Base-by-base conservation (phyloP, 1,284 basidiomycete species). In the Athelia sp. region DNA sequence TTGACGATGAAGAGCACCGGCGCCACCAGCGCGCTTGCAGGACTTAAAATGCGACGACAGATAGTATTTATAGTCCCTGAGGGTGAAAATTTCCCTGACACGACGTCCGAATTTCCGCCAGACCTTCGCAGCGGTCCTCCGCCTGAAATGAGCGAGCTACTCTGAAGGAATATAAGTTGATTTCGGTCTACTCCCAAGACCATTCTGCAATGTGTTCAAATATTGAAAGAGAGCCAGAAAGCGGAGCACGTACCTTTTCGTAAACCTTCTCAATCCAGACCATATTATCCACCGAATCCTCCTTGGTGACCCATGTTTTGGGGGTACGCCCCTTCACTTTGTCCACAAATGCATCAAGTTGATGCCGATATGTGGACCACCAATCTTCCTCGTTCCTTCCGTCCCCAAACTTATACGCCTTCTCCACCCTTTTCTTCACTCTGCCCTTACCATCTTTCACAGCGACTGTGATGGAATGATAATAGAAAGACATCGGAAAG, bases 361-460 rank as follows among this genome's bases (percentile, higher is more conserved):
- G 79, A 52, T 79, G 80, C n/a, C 79, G 69, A 60, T 82, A 83
- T 54, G 81, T 74, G 29, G 72, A 62, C 80, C 81, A 82, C 71
- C 75, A 79, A 4, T 66, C 69, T 54, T 79, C 72, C 2, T 76
- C 79, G 50, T 69, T 69, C 15, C 68, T 68, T 2, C 45, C 62
- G 9, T 63, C 64, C 8, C 60, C 58, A 52, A 70, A 69, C 45
- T 54, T 68, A 52, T 76, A 79, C 15, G 62, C 73, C 59, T 72
- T 76, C 60, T 80, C 72, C 19, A 60, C 61, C 6, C 71, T 60
- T 19, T 46, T 22, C 23, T 26, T 10, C 22, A 11, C 8, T n/a
- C 22, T 26, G 8, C 43, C 43, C 3, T 69, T 65, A 6, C 8
- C 19, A 21, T 63, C 61, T 45, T 63, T 67, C 35, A 61, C 62